Evolutionary conservation across 2,329 filamentous ascomycete species (phyloP).

Genomic region (Pleomassaria siparia): DNA sequence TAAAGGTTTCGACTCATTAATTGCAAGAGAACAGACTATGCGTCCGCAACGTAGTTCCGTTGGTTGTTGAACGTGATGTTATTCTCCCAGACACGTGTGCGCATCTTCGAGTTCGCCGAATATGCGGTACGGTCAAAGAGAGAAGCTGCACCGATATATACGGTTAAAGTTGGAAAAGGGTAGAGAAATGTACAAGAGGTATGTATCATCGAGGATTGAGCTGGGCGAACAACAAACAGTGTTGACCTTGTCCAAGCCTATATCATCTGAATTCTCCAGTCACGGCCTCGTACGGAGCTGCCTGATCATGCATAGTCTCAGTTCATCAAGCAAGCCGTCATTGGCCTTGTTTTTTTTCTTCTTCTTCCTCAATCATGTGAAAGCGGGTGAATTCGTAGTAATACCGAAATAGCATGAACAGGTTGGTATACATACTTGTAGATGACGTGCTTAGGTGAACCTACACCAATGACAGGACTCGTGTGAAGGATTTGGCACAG

Average conservation of each 20-base stretch:
- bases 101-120: not conserved
- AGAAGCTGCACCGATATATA: not conserved
- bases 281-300: not conserved
- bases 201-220: not conserved
- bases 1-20: too few species aligned
- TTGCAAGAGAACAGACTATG: too few species aligned
- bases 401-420: not conserved
- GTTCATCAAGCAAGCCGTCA: not conserved
- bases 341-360: not conserved
- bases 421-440: not conserved
- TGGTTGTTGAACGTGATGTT: not conserved
- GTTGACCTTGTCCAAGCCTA: slow-evolving; percentile 2
- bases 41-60: too few species aligned
- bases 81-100: not conserved
- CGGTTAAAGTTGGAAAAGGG: not conserved
- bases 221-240: not conserved
- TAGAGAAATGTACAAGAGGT: not conserved
- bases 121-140: not conserved
- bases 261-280: not conserved
- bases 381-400: not conserved
- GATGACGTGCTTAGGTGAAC: slow-evolving; percentile 9
- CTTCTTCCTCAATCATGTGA: not conserved
- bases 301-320: not conserved
- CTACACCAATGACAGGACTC: not conserved
- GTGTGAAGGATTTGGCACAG: not conserved